A percentile compares a stretch with the other conserved stretches of the same genome.
Conservation (phyloP, 192 early-diverging fungal genomes). For the Geranomyces michiganensis region DNA sequence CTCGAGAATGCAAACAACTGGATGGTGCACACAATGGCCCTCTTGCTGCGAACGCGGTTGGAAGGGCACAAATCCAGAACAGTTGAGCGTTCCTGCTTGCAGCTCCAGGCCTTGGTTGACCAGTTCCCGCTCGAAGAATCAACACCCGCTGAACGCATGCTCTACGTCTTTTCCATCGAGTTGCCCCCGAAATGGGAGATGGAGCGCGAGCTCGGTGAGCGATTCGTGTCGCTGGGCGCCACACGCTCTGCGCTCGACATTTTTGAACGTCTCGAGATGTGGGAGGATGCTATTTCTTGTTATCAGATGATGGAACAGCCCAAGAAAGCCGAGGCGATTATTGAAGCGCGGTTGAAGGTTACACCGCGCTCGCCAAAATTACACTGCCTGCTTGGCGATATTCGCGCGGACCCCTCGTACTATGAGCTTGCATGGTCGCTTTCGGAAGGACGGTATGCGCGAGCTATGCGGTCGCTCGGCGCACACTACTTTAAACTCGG, state of each 20-base stretch:
- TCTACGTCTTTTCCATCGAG: constrained; percentile 74
- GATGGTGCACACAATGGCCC: constrained; percentile 96
- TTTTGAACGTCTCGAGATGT: constrained; percentile 90
- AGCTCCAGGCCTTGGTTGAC: constrained; percentile 96
- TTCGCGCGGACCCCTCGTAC: constrained; percentile 71
- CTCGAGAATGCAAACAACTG: constrained; percentile 95
- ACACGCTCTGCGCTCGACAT: constrained; percentile 91
- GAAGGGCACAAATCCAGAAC: constrained; percentile 85
- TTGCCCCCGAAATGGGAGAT: constrained; percentile 95
- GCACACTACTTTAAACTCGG: constrained; percentile 71
- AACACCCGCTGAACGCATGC: constrained; percentile 73
- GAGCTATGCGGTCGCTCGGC: constrained; percentile 95
- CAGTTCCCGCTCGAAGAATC: constrained; percentile 77
- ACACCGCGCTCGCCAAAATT: constrained; percentile 80
- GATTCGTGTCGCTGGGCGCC: constrained; percentile 84
- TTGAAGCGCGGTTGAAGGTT: constrained; percentile 65
- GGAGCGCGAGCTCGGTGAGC: constrained; percentile 87
- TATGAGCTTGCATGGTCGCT: constrained; percentile 91
- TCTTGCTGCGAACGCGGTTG: constrained; percentile 87
- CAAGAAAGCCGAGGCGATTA: constrained; percentile 81
- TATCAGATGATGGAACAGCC: constrained; percentile 82
- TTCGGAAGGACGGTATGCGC: constrained; percentile 77
- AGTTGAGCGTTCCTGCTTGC: constrained; percentile 84
- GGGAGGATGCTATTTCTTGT: constrained; percentile 93
- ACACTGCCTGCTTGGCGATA: constrained; percentile 88